phyloP scores from a whole-genome alignment of 2,329 filamentous ascomycete genomes.

The Aspergillus oerlinghausenensis region DNA sequence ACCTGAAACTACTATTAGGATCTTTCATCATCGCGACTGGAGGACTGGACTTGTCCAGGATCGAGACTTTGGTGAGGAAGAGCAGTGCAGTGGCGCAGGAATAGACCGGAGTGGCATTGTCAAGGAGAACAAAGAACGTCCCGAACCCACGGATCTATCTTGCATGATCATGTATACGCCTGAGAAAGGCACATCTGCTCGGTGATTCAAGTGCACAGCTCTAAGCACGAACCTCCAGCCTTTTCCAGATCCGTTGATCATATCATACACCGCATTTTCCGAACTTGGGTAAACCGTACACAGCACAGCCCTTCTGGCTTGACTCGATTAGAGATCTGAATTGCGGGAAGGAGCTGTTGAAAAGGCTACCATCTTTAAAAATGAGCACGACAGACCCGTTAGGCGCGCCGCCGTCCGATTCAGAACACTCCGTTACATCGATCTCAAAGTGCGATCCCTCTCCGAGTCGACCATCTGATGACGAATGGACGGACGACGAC shows the following conservation, averaged over 20 bases:
- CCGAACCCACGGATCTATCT: not conserved
- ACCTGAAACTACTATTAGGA: not conserved
- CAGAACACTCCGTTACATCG: not conserved
- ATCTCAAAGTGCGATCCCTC: not conserved
- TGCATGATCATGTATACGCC: not conserved
- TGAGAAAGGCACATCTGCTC: not conserved
- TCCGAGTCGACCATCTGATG: not conserved
- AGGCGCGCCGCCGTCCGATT: not conserved
- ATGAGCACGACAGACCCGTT: not conserved
- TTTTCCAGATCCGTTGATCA: not conserved
- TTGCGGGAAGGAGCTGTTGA: not conserved
- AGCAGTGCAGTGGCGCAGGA: not conserved
- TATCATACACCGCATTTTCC: not conserved
- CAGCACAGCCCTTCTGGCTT: not conserved
- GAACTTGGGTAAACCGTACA: not conserved
- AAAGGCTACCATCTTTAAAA: not conserved
- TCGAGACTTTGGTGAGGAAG: not conserved
- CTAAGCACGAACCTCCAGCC: not conserved
- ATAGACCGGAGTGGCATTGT: not conserved
- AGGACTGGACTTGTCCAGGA: not conserved
- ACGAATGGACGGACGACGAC: constrained; percentile 6
- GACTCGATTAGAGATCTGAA: not conserved
- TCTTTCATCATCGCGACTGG: not conserved
- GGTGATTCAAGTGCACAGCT: not conserved
- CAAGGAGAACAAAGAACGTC: not conserved